phyloP scores from a whole-genome alignment of 2,329 filamentous ascomycete genomes.

The Colletotrichum salicis region DNA sequence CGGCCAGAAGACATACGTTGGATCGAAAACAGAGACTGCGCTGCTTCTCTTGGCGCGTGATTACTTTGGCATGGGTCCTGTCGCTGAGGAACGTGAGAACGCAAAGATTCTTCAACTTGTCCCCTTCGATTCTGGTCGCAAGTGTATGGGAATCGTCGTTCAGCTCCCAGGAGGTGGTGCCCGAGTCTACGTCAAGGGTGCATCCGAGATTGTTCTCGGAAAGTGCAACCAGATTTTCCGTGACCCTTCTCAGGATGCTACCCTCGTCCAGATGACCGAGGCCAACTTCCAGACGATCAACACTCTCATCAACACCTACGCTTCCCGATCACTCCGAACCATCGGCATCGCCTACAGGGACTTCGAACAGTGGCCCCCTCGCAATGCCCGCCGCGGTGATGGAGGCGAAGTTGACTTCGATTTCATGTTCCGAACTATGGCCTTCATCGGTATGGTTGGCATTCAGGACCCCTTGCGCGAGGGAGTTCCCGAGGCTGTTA shows the following conservation, averaged over 20 bases:
- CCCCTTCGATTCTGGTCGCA: slow-evolving; percentile 80
- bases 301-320: slow-evolving; percentile 79
- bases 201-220: slow-evolving; percentile 70
- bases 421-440: slow-evolving; percentile 74
- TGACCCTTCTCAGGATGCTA: slow-evolving; percentile 58
- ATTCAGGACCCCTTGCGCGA: slow-evolving; percentile 84
- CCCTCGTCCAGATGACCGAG: slow-evolving; percentile 56
- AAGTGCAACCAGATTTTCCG: slow-evolving; percentile 64
- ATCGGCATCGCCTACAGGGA: slow-evolving; percentile 87
- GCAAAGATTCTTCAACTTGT: slow-evolving; percentile 72
- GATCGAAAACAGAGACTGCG: slow-evolving; percentile 82
- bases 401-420: slow-evolving; percentile 73
- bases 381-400: slow-evolving; percentile 63
- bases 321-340: slow-evolving; percentile 81
- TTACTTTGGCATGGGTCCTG: slow-evolving; percentile 73
- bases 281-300: slow-evolving; percentile 69
- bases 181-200: slow-evolving; percentile 71
- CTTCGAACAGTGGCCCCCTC: slow-evolving; percentile 86
- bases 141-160: slow-evolving; percentile 74
- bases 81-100: slow-evolving; percentile 72
- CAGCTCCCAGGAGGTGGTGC: slow-evolving; percentile 61
- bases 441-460: slow-evolving; percentile 76
- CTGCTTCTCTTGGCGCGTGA: slow-evolving; percentile 76
- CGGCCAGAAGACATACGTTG: slow-evolving; percentile 73
- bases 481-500: slow-evolving; percentile 79